phyloP scores from a whole-genome alignment of 139 green algal genomes.

The Zygnema circumcarinatum region DNA sequence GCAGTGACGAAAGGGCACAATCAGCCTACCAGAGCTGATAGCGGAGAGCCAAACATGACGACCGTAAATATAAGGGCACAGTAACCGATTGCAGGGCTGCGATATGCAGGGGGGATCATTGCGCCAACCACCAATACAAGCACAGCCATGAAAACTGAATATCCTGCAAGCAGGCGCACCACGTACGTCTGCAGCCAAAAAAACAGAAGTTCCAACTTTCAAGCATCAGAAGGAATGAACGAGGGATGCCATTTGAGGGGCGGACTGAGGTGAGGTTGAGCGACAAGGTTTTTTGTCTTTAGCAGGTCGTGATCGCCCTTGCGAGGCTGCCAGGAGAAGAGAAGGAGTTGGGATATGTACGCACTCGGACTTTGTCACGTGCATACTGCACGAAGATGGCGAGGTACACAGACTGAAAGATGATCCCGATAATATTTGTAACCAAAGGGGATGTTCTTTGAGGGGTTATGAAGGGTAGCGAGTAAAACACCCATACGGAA shows the following conservation, averaged over 20 bases:
- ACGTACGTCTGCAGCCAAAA: not conserved
- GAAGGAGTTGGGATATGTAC: not conserved
- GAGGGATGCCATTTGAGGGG: not conserved
- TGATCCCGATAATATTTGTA: constrained; percentile 43
- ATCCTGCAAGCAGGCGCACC: not conserved
- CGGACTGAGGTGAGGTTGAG: not conserved
- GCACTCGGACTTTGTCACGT: not conserved
- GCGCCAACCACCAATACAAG: constrained; percentile 1
- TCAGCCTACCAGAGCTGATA: constrained; percentile 39
- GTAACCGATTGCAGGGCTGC: constrained; percentile 2
- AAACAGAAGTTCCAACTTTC: constrained; percentile 3
- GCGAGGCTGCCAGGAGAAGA: no score
- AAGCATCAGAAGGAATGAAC: not conserved
- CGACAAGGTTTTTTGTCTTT: no score
- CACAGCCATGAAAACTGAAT: not conserved
- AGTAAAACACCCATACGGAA: constrained; percentile 44
- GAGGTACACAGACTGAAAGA: constrained; percentile 31
- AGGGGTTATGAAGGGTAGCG: constrained; percentile 48
- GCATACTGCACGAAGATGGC: constrained; percentile 35
- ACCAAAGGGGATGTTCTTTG: constrained; percentile 30
- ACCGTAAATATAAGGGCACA: constrained; percentile 34
- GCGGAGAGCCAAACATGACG: constrained; percentile 40
- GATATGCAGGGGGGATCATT: not conserved
- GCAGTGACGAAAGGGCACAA: no score
- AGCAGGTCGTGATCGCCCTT: no score